Base-by-base conservation (phyloP, 1,284 basidiomycete species). In the Pseudozyma sp. region DNA sequence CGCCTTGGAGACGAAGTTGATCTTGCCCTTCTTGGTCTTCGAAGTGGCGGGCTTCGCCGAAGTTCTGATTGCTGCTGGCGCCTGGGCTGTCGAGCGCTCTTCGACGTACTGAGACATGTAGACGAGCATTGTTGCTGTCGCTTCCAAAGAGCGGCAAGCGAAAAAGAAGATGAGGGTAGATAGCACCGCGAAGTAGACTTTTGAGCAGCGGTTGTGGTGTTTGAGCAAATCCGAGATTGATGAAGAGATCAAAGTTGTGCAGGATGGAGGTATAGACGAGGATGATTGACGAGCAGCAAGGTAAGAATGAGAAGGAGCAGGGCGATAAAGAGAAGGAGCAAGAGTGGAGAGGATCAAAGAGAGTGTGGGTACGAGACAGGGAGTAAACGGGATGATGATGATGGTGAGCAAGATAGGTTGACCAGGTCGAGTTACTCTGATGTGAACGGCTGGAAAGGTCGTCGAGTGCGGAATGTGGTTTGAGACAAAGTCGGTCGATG, bases 1-100 rank as follows among this genome's bases (percentile, higher is more conserved):
- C 11, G 80, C 77, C 55, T 81, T 81, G 51, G 79, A 80, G 46
- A 79, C 75, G 39, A 71, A 77, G 49, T 79, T 79, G 72, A 81
- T 68, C 68, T 81, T 81, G 51, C 65, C 71, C 63, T 75, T 78
- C 39, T 73, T 76, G 11, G 63, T 48, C 45, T 66, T 67, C 14
- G 66, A 34, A 10, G 56, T 29, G 14, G 58, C 11, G 11, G 67
- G 42, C 56, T 51, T 73, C 24, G 44, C 8, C 6, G 49, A 33
- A 30, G 53, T 7, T 17, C 42, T 46, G 33, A 46, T 16, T 5
- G 67, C 13, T 8, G 11, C 31, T 13, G 67, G 42, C 2, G 56
- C 16, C 13, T 60, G 56, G n/a, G 60, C 50, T 33, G 56, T 43
- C 3, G 67, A 52, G 42, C 45, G 67, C n/a, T 58, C 55, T 1